Percentiles rank a stretch among this genome's conserved stretches.
Conservation (phyloP, 2,329 filamentous ascomycete species). For the Xylariaceae sp. region DNA sequence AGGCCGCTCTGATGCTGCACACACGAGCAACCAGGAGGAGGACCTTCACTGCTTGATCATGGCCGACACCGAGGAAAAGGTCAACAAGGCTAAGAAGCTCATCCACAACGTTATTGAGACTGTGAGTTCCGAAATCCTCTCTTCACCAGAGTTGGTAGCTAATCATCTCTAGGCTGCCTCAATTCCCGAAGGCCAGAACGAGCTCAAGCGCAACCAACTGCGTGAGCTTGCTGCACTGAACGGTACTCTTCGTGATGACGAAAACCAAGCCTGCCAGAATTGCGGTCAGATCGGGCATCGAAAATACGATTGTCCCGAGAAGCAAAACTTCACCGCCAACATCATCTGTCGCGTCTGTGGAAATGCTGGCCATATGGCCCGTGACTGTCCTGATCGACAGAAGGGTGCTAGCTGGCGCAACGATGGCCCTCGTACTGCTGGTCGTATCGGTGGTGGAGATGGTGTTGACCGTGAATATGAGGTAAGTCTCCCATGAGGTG, state of each 20-base stretch:
- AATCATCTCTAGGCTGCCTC: conserved; percentile 70
- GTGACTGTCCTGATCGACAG: conserved; percentile 93
- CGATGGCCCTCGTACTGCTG: conserved; percentile 52
- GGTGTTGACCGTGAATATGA: conserved; percentile 92
- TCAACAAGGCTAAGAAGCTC: conserved; percentile 97
- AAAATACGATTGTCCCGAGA: conserved; percentile 97
- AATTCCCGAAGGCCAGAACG: conserved; percentile 97
- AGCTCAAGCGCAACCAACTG: conserved; percentile 97
- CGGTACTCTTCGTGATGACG: conserved; percentile 96
- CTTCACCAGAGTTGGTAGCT: conserved; percentile 12
- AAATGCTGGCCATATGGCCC: conserved; percentile 96
- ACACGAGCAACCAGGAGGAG: conserved; percentile 99
- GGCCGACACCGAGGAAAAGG: conserved; percentile 99
- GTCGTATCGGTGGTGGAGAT: conserved; percentile 70
- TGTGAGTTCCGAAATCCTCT: conserved; percentile 51
- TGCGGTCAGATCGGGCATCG: conserved; percentile 97
- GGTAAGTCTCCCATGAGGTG: conserved; percentile 48
- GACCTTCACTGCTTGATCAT: conserved; percentile 98
- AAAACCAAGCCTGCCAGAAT: conserved; percentile 99
- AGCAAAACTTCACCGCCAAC: conserved; percentile 97
- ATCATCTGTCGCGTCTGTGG: conserved; percentile 98
- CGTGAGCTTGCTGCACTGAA: conserved; percentile 96
- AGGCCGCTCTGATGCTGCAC: conserved; percentile 95
- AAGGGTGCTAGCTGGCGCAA: conserved; percentile 91
- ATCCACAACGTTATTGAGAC: conserved; percentile 99